Evolutionary conservation across 352 stramenopile species (phyloP).

Genomic region (Saprolegnia diclina): DNA sequence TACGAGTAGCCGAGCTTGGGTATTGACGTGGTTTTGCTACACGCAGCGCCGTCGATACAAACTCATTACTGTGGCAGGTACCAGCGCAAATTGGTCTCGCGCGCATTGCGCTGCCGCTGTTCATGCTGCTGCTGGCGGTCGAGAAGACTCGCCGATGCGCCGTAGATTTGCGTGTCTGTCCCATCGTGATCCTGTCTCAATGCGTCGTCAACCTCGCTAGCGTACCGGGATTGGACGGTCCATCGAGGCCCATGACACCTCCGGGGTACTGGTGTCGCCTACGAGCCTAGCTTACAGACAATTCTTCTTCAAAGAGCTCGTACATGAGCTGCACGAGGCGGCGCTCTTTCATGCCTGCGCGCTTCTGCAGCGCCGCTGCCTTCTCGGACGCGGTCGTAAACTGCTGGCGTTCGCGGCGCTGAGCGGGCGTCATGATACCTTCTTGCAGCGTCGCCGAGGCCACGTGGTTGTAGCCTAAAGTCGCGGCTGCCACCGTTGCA

Average conservation of each 20-base stretch:
- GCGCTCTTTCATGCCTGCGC: slow-evolving; percentile 50
- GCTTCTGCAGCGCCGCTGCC: slow-evolving; percentile 47
- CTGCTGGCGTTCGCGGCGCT: slow-evolving; percentile 57
- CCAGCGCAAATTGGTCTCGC: slow-evolving; percentile 9
- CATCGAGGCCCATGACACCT: slow-evolving; percentile 19
- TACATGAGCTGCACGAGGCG: slow-evolving; percentile 72
- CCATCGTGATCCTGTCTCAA: not conserved
- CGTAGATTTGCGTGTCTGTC: slow-evolving; percentile 21
- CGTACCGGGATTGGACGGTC: slow-evolving; percentile 20
- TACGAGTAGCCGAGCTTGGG: slow-evolving; percentile 42
- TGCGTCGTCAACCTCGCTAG: not conserved
- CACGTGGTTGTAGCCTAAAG: slow-evolving; percentile 9
- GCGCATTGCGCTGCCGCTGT: not conserved
- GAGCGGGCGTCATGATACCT: slow-evolving; percentile 61
- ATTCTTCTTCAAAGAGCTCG: not conserved
- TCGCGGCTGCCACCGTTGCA: slow-evolving; percentile 1
- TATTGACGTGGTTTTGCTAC: slow-evolving; percentile 29
- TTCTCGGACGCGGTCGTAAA: slow-evolving; percentile 57
- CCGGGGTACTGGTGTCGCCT: slow-evolving; percentile 23
- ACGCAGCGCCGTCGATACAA: not conserved
- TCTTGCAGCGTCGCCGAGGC: slow-evolving; percentile 54
- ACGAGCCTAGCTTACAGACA: not conserved
- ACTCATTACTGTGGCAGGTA: not conserved
- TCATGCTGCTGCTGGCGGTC: not conserved
- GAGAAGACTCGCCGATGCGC: not conserved